Evolutionary conservation across 257 asterid genomes (phyloP).

Genomic region (Rubia yunnanensis): DNA sequence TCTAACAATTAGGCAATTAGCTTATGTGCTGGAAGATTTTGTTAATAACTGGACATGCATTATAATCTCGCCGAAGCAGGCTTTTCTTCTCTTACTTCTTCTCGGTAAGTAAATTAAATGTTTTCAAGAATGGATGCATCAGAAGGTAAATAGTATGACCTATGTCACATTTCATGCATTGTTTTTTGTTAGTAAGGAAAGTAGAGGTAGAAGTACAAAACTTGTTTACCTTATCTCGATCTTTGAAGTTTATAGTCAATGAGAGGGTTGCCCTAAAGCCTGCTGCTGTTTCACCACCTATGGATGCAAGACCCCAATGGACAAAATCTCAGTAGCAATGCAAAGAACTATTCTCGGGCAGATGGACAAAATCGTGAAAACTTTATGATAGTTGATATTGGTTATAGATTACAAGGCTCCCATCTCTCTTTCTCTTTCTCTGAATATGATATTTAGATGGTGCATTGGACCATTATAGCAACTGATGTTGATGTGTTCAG

Average conservation of each 20-base stretch:
- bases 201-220: not conserved
- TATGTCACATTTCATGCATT: too few relatives aligned
- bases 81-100: not conserved
- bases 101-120: not conserved
- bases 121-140: too few relatives aligned
- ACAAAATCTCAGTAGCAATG: constrained; percentile 22
- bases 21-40: not conserved
- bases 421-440: too few relatives aligned
- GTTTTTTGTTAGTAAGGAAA: not conserved
- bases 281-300: constrained; percentile 19
- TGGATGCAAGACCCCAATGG: constrained; percentile 23
- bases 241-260: too few relatives aligned
- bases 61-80: not conserved
- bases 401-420: too few relatives aligned
- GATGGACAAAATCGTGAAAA: constrained; percentile 84
- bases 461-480: too few relatives aligned
- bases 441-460: too few relatives aligned
- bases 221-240: not conserved
- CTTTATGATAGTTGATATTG: constrained; percentile 40
- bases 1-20: not conserved
- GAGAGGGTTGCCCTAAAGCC: constrained; percentile 30
- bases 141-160: not conserved
- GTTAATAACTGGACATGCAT: not conserved
- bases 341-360: constrained; percentile 54
- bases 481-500: too few relatives aligned